These are phyloP conservation scores for Dianthus caryophyllus DNA, from an alignment of 148 eudicot species.

Conservation along the genomic window DNA sequence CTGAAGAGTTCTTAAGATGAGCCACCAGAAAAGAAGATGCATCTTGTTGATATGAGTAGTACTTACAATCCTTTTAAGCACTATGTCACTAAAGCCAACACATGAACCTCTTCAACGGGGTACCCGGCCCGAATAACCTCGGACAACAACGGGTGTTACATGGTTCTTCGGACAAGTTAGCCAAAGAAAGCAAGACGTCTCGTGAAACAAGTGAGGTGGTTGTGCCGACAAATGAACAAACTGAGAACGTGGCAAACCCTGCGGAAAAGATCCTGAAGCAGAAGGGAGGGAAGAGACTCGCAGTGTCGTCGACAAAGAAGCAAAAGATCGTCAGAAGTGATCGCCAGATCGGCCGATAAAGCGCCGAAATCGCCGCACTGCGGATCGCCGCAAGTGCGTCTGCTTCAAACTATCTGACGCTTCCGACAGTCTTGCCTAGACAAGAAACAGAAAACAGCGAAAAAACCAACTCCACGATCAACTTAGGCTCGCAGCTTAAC, in stretches of 20 bases:
- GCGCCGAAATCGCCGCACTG: constrained; percentile 1
- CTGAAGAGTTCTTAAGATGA: no score
- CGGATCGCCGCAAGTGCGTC: constrained; percentile 16
- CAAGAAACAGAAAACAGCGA: constrained; percentile 18
- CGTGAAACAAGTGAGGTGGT: constrained; percentile 15
- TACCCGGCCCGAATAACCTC: no score
- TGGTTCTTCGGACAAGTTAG: constrained; percentile 18
- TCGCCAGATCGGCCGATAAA: constrained; percentile 20
- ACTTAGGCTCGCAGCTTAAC: constrained; percentile 16
- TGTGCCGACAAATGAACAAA: constrained; percentile 23
- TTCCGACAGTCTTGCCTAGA: constrained; percentile 23
- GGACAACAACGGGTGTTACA: no score
- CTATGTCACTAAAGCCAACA: no score
- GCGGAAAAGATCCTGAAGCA: constrained; percentile 21
- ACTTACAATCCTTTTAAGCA: no score
- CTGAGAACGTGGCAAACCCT: constrained; percentile 10
- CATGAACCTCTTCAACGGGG: no score
- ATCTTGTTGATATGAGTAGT: no score
- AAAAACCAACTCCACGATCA: constrained; percentile 9
- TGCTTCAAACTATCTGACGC: constrained; percentile 20
- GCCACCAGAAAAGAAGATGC: no score
- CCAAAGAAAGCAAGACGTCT: constrained; percentile 21
- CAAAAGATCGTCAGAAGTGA: constrained; percentile 17
- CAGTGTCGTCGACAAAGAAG: constrained; percentile 25
- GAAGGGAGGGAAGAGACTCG: constrained; percentile 25